Evolutionary conservation across 2,329 filamentous ascomycete species (phyloP), one percentile per base, ranked within the genome.

Genomic region (Septoria linicola): DNA sequence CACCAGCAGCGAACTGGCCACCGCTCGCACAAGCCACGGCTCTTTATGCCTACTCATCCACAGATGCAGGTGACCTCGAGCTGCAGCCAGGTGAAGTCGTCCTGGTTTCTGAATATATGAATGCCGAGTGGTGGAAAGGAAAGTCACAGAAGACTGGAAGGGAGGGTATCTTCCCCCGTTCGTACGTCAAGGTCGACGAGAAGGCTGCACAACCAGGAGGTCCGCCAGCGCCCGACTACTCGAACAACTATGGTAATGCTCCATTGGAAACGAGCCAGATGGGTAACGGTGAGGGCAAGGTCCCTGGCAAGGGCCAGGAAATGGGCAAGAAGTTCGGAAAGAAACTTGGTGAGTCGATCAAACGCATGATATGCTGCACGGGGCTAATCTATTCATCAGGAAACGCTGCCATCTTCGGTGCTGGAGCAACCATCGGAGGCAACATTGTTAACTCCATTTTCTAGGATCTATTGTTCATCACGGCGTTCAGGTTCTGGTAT

Each of bases 91-190:
- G 91, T 66, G 92, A 97, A 73, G 78, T 79, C 58, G 37, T 46
- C 8, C 80, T 82, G 53, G 87, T 97, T 17, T 81, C 83, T 59
- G 89, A 96, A 36, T 91, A 95, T 76, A 93, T 96, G 86, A 97
- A 97, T 72, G 83, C 85, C 57, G 91, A 97, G 72, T 97, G 92
- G 92, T 96, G 90, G 89, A 85, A 89, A 78, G 92, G 92, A 61
- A 82, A 81, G 62, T 96, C 95, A 72, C 77, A 85, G 65, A 83
- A 89, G 46, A 95, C 90, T 7, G 86, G 86, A 49, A 75, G 82
- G 60, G 89, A 95, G 73, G 92, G 92, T 63, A 96, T 97, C 69
- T 97, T 97, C 79, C 92, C 92, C n/a, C 82, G 86, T 62, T 89
- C 81, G 69, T 97, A 97, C 68, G 91, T 95, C 42, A 79, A 76